These are phyloP conservation scores for Clitoria ternatea DNA, from an alignment of 306 rosid species.

Conservation along the genomic window DNA sequence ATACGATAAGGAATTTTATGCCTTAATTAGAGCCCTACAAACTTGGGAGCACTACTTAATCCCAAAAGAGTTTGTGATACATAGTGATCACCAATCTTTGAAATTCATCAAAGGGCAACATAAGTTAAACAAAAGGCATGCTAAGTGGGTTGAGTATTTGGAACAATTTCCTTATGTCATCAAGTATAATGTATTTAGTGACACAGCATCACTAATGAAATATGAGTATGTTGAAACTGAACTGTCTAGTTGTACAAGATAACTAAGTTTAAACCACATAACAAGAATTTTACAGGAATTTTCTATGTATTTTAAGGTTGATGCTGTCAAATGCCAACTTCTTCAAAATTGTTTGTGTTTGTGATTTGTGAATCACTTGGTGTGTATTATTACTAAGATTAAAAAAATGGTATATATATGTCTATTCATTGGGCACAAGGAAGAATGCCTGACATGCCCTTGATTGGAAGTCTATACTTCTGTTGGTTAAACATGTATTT, in stretches of 20 bases:
- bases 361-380: constrained; percentile 15
- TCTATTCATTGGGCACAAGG: not conserved
- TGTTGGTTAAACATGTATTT: constrained; percentile 17
- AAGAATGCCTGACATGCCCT: not conserved
- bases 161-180: too few species aligned
- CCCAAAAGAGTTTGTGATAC: too few species aligned
- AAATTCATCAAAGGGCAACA: too few species aligned
- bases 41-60: too few species aligned
- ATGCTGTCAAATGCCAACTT: not conserved
- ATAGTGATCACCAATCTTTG: too few species aligned
- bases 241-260: constrained; percentile 4
- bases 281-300: not conserved
- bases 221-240: not conserved
- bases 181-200: too few species aligned
- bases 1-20: too few species aligned
- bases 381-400: not conserved
- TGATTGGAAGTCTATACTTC: constrained; percentile 8
- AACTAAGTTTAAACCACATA: not conserved
- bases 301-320: not conserved
- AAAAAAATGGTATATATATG: not conserved
- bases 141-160: too few species aligned
- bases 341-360: not conserved
- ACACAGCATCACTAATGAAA: constrained; percentile 11
- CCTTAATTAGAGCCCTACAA: too few species aligned
- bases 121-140: too few species aligned